These are phyloP conservation scores for Fusarium luffae DNA, from an alignment of 2,329 filamentous ascomycete species.

Conservation along the genomic window DNA sequence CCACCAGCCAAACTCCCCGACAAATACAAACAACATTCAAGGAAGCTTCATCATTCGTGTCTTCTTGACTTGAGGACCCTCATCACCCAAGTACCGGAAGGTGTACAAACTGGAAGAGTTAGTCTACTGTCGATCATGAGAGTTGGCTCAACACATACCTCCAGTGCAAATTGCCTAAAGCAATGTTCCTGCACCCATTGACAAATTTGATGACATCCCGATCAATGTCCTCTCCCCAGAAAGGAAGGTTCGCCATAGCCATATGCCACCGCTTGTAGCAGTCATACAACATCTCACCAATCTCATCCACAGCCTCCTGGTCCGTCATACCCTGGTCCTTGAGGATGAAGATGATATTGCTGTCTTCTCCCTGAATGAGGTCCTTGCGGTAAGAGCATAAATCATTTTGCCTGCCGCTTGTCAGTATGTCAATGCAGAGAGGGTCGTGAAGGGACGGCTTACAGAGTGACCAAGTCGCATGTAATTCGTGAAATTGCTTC, in stretches of 20 bases:
- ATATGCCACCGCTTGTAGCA: conserved; percentile 23
- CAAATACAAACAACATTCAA: not conserved
- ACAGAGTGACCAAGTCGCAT: conserved; percentile 23
- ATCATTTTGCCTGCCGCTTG: conserved; percentile 12
- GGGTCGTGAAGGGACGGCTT: not conserved
- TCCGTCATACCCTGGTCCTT: conserved; percentile 25
- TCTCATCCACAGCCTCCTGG: conserved; percentile 22
- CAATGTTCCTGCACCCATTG: conserved; percentile 26
- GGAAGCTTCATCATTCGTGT: conserved; percentile 26
- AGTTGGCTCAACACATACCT: not conserved
- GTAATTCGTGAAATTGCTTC: conserved; percentile 27
- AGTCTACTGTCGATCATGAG: not conserved
- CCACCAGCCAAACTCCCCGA: not conserved
- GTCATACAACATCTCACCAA: conserved; percentile 25
- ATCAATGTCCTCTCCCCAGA: conserved; percentile 24
- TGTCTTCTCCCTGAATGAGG: conserved; percentile 19
- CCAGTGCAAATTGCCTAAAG: conserved; percentile 21
- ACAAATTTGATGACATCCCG: conserved; percentile 27
- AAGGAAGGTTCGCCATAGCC: conserved; percentile 16
- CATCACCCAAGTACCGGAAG: conserved; percentile 10
- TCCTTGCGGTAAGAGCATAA: conserved; percentile 26
- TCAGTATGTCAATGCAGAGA: not conserved
- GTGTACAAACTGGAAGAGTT: conserved; percentile 7
- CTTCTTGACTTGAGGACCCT: conserved; percentile 18
- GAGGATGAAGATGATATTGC: conserved; percentile 27